phyloP scores from a whole-genome alignment of 2,329 filamentous ascomycete genomes.

The Sporothrix luriei region DNA sequence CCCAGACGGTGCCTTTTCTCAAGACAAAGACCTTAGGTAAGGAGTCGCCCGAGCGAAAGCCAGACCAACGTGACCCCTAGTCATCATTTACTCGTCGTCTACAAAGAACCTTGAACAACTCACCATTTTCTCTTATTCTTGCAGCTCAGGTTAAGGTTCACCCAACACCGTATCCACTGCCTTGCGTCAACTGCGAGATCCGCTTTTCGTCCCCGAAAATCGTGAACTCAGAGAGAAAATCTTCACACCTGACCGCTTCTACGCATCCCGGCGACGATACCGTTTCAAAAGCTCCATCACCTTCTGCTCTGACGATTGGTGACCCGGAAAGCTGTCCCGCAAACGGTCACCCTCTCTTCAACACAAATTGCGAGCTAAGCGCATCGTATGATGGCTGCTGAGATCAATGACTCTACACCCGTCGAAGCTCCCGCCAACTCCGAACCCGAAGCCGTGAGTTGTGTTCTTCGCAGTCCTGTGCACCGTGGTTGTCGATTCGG shows the following conservation, averaged over 20 bases:
- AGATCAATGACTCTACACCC: slow-evolving; percentile 58
- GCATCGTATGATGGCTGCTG: slow-evolving; percentile 67
- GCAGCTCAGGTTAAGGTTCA: neutral
- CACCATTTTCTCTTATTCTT: neutral
- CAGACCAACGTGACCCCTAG: slow-evolving; percentile 10
- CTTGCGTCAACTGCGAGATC: slow-evolving; percentile 10
- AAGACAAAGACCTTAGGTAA: slow-evolving; percentile 21
- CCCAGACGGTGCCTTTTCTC: slow-evolving; percentile 7
- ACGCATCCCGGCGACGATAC: slow-evolving; percentile 31
- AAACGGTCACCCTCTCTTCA: slow-evolving; percentile 33
- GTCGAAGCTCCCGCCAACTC: slow-evolving; percentile 57
- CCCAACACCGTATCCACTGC: neutral
- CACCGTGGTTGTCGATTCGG: slow-evolving; percentile 24
- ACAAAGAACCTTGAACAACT: slow-evolving; percentile 19
- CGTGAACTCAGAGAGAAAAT: slow-evolving; percentile 25
- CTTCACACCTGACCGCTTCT: slow-evolving; percentile 7
- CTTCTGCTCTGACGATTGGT: slow-evolving; percentile 23
- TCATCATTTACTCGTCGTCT: neutral
- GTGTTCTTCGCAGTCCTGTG: neutral
- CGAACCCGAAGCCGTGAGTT: slow-evolving; percentile 52
- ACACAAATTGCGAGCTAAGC: slow-evolving; percentile 42
- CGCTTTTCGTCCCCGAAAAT: slow-evolving; percentile 13
- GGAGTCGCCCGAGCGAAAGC: neutral
- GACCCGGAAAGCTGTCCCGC: slow-evolving; percentile 32
- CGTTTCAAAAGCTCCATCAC: neutral